Evolutionary conservation across 164 flowering plant genomes (phyloP).

Genomic region (Houttuynia cordata): DNA sequence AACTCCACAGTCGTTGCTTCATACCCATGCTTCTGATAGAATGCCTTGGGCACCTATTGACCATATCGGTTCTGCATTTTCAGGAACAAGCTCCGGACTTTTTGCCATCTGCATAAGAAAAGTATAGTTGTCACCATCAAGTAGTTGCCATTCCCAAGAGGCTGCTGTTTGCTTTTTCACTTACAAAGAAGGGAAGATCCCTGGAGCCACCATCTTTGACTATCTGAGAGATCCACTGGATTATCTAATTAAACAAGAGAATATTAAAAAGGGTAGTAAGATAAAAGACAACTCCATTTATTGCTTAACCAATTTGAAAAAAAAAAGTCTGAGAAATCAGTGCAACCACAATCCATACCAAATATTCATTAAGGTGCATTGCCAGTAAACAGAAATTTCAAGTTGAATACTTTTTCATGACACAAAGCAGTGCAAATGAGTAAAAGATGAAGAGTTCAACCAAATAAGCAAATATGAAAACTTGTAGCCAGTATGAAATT

Average conservation of each 20-base stretch:
- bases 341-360: too few relatives aligned
- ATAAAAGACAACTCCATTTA: neutral
- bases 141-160: neutral
- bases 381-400: too few relatives aligned
- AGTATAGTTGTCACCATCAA: neutral
- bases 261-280: neutral
- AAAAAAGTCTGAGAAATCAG: too few relatives aligned
- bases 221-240: conserved; percentile 66
- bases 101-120: conserved; percentile 41
- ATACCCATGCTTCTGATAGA: conserved; percentile 33
- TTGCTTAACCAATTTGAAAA: too few relatives aligned
- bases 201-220: conserved; percentile 74
- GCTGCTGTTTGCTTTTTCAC: conserved; percentile 9
- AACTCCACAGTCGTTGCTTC: conserved; percentile 25
- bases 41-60: conserved; percentile 34
- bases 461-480: too few relatives aligned
- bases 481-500: too few relatives aligned
- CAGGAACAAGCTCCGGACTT: conserved; percentile 74
- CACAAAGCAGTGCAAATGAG: too few relatives aligned
- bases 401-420: too few relatives aligned
- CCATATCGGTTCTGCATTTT: conserved; percentile 53
- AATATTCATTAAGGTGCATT: too few relatives aligned
- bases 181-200: conserved; percentile 79
- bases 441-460: too few relatives aligned
- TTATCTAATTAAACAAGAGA: conserved; percentile 37